Base-by-base conservation (phyloP, 1,284 basidiomycete genomes). In the Anthracocystis setariae region DNA sequence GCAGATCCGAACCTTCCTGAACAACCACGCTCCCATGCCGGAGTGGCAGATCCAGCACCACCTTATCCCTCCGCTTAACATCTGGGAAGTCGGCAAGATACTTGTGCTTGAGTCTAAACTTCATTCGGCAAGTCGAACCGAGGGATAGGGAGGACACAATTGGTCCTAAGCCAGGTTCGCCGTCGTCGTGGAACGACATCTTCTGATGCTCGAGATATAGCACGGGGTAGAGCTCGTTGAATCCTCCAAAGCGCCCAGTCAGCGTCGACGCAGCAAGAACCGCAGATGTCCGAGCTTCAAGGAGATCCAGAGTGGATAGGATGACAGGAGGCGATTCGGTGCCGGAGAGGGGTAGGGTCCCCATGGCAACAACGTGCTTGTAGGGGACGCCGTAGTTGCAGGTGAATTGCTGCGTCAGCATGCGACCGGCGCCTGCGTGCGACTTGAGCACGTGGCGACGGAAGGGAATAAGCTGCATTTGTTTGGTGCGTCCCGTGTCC, bases 171-270 rank as follows among this genome's bases (percentile, higher is more conserved):
- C 75, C 75, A 0, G 75, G 74, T 29, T 77, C 73, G 12, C 75
- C 75, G 24, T 77, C 75, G 52, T 77, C 75, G 52, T 77, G 75
- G 32, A 51, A 77, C 3, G 50, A 58, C 75, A 77, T 77, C 27
- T 54, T 52, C 37, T 76, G 74, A 17, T 60, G 53, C 10, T 66
- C 49, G 3, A 74, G 52, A 38, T 77, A 77, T 1, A 62, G 52
- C 17, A 74, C 72, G 0, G 74, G 74, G 50, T 77, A 77, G 18
- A 76, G 55, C 49, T 77, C 75, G 63, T 77, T 77, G 40, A 77
- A 76, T 17, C 37, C 40, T 3, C 43, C 25, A 25, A 40, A 50
- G 9, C 18, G 15, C 3, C 3, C 13, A 23, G 32, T 13, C 3
- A 32, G 21, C 18, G 20, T 3, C n/a, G n/a, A 15, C 1, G 17